A percentile compares a stretch with the other conserved stretches of the same genome.
Conservation (phyloP, 257 asterid genomes). For the Salvia hispanica region DNA sequence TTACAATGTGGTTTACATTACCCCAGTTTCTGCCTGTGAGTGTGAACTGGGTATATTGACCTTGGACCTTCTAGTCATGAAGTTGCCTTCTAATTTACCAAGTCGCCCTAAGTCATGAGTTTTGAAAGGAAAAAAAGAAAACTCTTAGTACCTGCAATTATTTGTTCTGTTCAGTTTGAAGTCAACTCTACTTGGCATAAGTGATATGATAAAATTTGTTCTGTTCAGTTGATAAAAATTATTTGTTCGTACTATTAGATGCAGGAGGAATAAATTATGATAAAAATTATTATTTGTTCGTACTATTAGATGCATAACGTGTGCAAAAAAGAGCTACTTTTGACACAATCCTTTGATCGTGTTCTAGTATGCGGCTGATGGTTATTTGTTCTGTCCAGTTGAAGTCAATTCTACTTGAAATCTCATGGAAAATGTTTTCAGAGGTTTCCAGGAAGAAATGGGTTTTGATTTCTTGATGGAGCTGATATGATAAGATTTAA, state of each 20-base stretch:
- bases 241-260: too few relatives aligned
- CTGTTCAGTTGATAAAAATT: too few relatives aligned
- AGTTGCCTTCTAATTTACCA: neutral
- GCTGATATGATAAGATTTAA: neutral
- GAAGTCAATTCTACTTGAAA: conserved; percentile 7
- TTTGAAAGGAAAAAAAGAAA: neutral
- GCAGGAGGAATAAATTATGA: too few relatives aligned
- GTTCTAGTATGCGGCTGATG: too few relatives aligned
- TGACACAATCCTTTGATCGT: too few relatives aligned
- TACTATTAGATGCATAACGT: too few relatives aligned
- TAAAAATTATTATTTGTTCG: too few relatives aligned
- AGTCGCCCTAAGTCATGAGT: neutral
- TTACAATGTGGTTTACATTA: neutral
- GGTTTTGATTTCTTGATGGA: conserved; percentile 25
- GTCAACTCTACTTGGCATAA: too few relatives aligned
- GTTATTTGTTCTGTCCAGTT: neutral
- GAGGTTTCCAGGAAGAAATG: conserved; percentile 17
- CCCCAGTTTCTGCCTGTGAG: neutral
- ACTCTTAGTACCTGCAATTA: conserved; percentile 9
- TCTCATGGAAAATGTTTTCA: conserved; percentile 14
- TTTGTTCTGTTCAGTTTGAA: conserved; percentile 11
- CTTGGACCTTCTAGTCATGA: conserved; percentile 4
- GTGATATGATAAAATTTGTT: too few relatives aligned
- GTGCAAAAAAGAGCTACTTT: too few relatives aligned
- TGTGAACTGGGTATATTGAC: neutral